A percentile compares a stretch with the other conserved stretches of the same genome.
These are phyloP conservation scores for Bromus sterilis DNA, from an alignment of 176 grass and related monocot genomes.

Conservation along the genomic window DNA sequence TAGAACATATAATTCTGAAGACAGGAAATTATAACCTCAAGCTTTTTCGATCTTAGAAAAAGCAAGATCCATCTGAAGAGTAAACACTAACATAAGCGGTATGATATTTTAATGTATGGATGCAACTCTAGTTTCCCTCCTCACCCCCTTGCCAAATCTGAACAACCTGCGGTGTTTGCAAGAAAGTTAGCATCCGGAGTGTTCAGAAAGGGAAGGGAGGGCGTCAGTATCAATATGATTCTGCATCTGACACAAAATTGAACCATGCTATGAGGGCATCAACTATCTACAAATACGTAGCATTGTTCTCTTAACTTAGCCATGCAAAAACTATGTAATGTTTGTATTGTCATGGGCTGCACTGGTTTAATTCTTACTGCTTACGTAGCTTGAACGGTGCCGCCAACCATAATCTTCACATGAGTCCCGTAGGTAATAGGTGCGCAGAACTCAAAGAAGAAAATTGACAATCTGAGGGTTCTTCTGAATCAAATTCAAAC, in stretches of 20 bases:
- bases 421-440: background rate
- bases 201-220: too few relatives aligned
- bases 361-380: background rate
- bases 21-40: background rate
- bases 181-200: conserved; percentile 29
- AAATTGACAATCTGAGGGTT: background rate
- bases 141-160: conserved; percentile 85
- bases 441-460: background rate
- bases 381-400: background rate
- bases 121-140: conserved; percentile 72
- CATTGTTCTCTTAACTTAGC: too few relatives aligned
- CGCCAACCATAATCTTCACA: background rate
- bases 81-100: conserved; percentile 64
- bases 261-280: too few relatives aligned
- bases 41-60: background rate
- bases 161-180: conserved; percentile 77
- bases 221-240: too few relatives aligned
- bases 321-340: background rate
- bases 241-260: too few relatives aligned
- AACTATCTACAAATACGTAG: too few relatives aligned
- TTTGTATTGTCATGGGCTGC: background rate
- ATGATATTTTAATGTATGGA: conserved; percentile 73
- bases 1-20: background rate
- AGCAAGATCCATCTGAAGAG: background rate
- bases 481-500: background rate